These are phyloP conservation scores for Irpex sp. DNA, from an alignment of 1,284 basidiomycete genomes.

Conservation along the genomic window DNA sequence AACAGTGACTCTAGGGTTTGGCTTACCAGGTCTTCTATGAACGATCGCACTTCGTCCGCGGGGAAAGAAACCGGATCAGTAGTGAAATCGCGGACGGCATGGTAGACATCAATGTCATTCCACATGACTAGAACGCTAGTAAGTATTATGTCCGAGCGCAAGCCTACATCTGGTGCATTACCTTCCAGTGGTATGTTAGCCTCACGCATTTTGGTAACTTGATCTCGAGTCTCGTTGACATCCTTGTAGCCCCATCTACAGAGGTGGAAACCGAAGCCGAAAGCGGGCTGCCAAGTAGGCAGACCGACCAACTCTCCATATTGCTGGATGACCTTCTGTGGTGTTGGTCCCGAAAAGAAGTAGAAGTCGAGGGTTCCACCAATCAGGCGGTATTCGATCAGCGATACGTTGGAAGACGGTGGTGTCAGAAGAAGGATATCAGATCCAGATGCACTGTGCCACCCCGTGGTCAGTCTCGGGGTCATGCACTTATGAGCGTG, in stretches of 20 bases:
- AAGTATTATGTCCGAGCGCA: not conserved
- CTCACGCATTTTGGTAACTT: constrained; percentile 56
- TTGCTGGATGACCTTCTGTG: constrained; percentile 64
- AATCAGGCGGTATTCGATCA: constrained; percentile 62
- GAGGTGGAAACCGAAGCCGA: constrained; percentile 71
- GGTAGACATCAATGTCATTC: constrained; percentile 77
- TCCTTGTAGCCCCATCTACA: constrained; percentile 46
- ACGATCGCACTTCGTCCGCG: constrained; percentile 51
- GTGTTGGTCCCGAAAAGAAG: constrained; percentile 64
- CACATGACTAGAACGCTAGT: constrained; percentile 49
- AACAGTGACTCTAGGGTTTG: not conserved
- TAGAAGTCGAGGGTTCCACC: constrained; percentile 59
- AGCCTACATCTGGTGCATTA: constrained; percentile 19
- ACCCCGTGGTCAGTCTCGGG: not conserved
- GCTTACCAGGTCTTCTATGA: constrained; percentile 59
- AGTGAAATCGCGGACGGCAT: constrained; percentile 66
- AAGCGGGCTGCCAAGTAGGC: constrained; percentile 65
- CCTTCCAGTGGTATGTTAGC: constrained; percentile 67
- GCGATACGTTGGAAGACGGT: constrained; percentile 40
- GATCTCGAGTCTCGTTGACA: constrained; percentile 36
- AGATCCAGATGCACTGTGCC: constrained; percentile 47
- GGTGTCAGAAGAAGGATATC: constrained; percentile 64
- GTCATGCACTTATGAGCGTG: not conserved
- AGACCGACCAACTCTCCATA: constrained; percentile 59
- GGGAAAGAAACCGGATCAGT: constrained; percentile 65